These are phyloP conservation scores for Blastocystis sp. DNA, from an alignment of 352 stramenopile species.

Conservation along the genomic window DNA sequence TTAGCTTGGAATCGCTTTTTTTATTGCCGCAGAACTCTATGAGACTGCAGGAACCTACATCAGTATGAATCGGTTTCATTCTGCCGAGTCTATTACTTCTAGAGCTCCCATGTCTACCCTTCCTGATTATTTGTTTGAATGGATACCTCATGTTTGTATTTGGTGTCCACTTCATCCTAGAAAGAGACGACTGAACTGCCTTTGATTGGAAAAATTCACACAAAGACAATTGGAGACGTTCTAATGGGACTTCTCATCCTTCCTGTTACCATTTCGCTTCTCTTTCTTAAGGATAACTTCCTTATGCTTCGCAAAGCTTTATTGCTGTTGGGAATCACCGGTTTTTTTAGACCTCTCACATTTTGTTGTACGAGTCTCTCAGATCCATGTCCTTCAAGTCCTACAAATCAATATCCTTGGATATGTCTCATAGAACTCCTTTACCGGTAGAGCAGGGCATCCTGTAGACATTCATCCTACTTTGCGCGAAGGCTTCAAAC, in stretches of 20 bases:
- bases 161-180: background rate
- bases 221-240: background rate
- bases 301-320: conserved; percentile 1
- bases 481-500: background rate
- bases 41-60: background rate
- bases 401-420: background rate
- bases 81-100: background rate
- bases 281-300: conserved; percentile 25
- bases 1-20: background rate
- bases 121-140: background rate
- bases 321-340: conserved; percentile 5
- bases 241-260: background rate
- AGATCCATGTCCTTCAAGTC: background rate
- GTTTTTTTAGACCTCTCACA: conserved; percentile 10
- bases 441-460: background rate
- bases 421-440: background rate
- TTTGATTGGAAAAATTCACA: conserved; percentile 15
- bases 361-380: conserved; percentile 48
- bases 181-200: background rate
- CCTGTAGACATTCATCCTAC: background rate
- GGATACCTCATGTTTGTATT: conserved; percentile 1
- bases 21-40: background rate
- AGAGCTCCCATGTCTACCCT: background rate
- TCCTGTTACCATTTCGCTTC: background rate
- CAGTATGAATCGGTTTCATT: background rate